Evolutionary conservation across 805 yeast species (phyloP).

Genomic region (Komagataella kurtzmanii): DNA sequence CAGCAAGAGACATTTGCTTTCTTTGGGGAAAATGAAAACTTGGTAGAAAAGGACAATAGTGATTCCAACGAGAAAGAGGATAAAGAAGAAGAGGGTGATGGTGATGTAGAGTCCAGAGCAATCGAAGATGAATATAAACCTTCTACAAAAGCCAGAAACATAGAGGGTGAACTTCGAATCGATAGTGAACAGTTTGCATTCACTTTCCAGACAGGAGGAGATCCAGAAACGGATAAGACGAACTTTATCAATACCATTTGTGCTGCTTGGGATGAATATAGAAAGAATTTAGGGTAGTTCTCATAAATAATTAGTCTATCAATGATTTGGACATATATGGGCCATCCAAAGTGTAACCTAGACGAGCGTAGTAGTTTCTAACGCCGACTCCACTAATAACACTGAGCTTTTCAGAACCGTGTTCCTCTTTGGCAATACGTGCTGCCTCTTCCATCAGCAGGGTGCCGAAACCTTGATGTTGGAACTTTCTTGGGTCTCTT

Average conservation of each 20-base stretch:
- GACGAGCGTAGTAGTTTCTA: constrained; percentile 82
- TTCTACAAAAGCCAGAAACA: neutral
- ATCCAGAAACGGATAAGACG: neutral
- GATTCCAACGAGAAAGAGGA: neutral
- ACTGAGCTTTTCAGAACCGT: constrained; percentile 80
- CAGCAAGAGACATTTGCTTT: constrained; percentile 1
- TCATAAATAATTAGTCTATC: constrained; percentile 1
- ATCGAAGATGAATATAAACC: constrained; percentile 2
- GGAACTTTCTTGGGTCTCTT: constrained; percentile 94
- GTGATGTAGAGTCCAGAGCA: constrained; percentile 2
- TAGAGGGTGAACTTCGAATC: constrained; percentile 2
- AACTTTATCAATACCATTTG: neutral
- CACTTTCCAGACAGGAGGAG: neutral
- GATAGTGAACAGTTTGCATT: constrained; percentile 1
- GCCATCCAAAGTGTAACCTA: constrained; percentile 89
- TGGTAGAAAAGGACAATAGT: neutral
- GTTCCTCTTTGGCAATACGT: constrained; percentile 88
- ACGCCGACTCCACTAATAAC: constrained; percentile 98
- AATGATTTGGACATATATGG: constrained; percentile 86
- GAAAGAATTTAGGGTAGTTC: neutral
- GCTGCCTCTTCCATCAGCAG: constrained; percentile 97
- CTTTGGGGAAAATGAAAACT: neutral
- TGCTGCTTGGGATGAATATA: constrained; percentile 2
- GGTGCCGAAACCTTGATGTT: constrained; percentile 98
- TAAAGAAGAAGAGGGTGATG: neutral